Evolutionary conservation across 2,329 filamentous ascomycete species (phyloP), one percentile per base, ranked within the genome.

Genomic region (Nothophaeocryptopus gaeumannii): DNA sequence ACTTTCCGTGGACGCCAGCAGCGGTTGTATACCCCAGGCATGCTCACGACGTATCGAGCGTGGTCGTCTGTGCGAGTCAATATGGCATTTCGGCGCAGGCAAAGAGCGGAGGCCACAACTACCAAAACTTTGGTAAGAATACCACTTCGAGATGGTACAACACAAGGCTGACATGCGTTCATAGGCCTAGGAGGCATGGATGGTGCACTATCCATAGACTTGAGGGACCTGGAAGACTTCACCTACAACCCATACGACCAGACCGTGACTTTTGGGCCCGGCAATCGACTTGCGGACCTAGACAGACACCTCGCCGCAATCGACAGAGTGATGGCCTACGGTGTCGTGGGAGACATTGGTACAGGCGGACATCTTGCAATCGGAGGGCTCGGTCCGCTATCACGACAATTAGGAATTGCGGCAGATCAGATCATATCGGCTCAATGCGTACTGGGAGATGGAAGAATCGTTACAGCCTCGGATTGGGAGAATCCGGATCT

Each of bases 391-490:
- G 59, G 59, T 1, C 76, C 77, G 64, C 66, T 84, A n/a, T 76
- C 71, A 26, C 76, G 78, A 1, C 68, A 70, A 15, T 70, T 80
- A 47, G 83, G 83, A 0, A 67, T 84, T 9, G 71, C 71, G 0
- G 73, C 78, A 35, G 78, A 79, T 61, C 72, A 74, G 50, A 67
- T 81, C 9, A 68, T 63, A 0, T 64, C 66, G 1, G 69, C 63
- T 4, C 63, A 64, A 9, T 61, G 74, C 0, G 72, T 74, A 1
- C 63, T 74, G 7, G 71, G 70, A 0, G 60, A 71, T 45, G 72
- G 72, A 0, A 54, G 52, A 5, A 58, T 71, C 15, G 63, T 71
- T 7, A 67, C 51, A 2, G 67, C 68, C 0, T 77, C 74, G 0
- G 64, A 54, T 2, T 47, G 45, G 10, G 42, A 54, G 9, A 50